Percentiles rank a stretch among this genome's conserved stretches.
phyloP scores from a whole-genome alignment of 345 rosid species.

The Citrus unshiu region DNA sequence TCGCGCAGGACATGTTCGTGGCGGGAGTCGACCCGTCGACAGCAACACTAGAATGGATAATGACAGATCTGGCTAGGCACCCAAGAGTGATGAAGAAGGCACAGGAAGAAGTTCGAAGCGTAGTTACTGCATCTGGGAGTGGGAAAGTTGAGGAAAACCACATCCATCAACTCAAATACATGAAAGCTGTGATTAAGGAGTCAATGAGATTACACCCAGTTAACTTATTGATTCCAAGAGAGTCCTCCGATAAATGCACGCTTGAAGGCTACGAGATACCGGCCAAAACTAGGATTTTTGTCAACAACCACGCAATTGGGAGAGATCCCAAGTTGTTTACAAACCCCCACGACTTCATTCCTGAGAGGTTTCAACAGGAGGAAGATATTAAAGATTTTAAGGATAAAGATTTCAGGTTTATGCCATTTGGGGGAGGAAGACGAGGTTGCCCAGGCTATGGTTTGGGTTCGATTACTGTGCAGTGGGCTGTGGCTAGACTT shows the following conservation, averaged over 20 bases:
- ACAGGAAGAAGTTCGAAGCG: constrained; percentile 26
- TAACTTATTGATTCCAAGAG: constrained; percentile 30
- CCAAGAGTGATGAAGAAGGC: constrained; percentile 29
- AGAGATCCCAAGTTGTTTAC: no score
- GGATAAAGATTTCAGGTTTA: constrained; percentile 35
- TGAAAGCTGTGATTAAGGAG: constrained; percentile 37
- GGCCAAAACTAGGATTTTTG: constrained; percentile 26
- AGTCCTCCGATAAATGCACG: constrained; percentile 29
- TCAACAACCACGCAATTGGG: constrained; percentile 13
- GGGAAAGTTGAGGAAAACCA: constrained; percentile 10
- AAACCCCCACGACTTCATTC: constrained; percentile 23
- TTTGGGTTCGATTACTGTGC: constrained; percentile 21
- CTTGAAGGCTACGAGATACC: constrained; percentile 32
- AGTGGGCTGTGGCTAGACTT: constrained; percentile 26
- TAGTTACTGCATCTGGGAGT: background rate
- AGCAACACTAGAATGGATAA: constrained; percentile 31
- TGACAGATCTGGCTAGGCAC: constrained; percentile 30
- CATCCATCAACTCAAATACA: constrained; percentile 16
- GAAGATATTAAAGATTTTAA: constrained; percentile 11
- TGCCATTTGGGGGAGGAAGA: constrained; percentile 40
- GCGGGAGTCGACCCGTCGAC: constrained; percentile 36
- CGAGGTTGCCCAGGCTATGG: constrained; percentile 35
- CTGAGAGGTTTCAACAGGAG: constrained; percentile 30
- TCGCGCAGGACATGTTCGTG: constrained; percentile 31
- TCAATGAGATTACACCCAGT: constrained; percentile 35